Conservation (phyloP, 1,139 yeast genomes). For the Pichia norvegensis region DNA sequence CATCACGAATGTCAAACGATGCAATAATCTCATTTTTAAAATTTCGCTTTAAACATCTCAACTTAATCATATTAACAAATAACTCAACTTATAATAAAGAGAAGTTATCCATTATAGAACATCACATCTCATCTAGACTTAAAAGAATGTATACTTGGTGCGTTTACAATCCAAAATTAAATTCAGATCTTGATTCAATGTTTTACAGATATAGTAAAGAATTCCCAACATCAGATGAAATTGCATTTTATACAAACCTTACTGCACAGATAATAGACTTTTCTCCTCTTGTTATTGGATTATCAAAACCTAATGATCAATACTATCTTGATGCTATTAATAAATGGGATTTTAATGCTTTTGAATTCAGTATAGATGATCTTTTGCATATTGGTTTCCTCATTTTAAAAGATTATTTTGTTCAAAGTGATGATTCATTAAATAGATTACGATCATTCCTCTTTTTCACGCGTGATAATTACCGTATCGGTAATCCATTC, state of each 20-base stretch:
- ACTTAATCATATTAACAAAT: constrained; percentile 15
- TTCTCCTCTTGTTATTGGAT: neutral
- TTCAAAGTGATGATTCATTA: neutral
- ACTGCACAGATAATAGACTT: constrained; percentile 3
- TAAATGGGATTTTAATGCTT: constrained; percentile 58
- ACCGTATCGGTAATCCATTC: constrained; percentile 79
- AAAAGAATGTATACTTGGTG: constrained; percentile 51
- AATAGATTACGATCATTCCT: constrained; percentile 32
- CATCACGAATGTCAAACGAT: constrained; percentile 1
- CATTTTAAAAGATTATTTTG: constrained; percentile 40
- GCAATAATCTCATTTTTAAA: constrained; percentile 12
- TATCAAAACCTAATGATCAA: constrained; percentile 2
- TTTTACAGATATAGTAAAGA: neutral
- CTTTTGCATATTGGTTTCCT: constrained; percentile 52
- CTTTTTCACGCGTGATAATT: constrained; percentile 62
- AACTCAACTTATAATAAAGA: constrained; percentile 2
- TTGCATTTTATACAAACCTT: constrained; percentile 3
- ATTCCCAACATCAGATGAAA: constrained; percentile 2
- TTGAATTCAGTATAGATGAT: constrained; percentile 60
- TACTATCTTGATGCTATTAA: constrained; percentile 28
- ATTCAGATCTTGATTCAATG: constrained; percentile 20
- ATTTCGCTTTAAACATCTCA: constrained; percentile 24
- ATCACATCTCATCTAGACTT: constrained; percentile 27
- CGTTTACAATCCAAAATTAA: constrained; percentile 31
- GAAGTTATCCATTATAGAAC: constrained; percentile 6